These are phyloP conservation scores for Solanum hybrid DNA, from an alignment of 305 asterid species.

Conservation along the genomic window DNA sequence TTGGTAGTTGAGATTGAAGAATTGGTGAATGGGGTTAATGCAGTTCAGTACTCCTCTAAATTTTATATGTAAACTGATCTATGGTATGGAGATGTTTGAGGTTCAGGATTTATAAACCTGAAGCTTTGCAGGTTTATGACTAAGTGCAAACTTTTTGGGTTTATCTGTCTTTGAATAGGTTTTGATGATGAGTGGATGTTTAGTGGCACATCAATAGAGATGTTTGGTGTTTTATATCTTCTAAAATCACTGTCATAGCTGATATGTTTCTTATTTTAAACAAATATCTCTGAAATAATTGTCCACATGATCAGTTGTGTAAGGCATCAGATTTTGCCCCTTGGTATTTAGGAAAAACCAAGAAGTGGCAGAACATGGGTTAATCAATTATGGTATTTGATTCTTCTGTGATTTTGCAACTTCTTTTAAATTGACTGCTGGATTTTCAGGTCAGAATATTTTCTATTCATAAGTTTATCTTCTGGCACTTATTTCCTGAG, in stretches of 20 bases:
- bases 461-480: background rate
- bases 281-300: background rate
- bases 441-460: background rate
- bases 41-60: background rate
- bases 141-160: background rate
- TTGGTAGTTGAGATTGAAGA: background rate
- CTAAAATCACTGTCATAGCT: background rate
- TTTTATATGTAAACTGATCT: background rate
- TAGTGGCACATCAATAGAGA: background rate
- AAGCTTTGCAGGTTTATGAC: background rate
- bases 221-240: background rate
- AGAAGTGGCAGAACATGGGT: background rate
- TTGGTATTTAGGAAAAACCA: background rate
- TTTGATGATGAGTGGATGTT: background rate
- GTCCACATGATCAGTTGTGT: background rate
- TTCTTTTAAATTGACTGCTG: background rate
- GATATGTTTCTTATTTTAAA: background rate
- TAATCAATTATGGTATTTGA: background rate
- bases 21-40: background rate
- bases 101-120: background rate
- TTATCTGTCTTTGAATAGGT: background rate
- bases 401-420: background rate
- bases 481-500: background rate
- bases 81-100: background rate
- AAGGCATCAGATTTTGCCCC: background rate